Percentiles rank a stretch among this genome's conserved stretches.
These are phyloP conservation scores for Colletotrichum simmondsii DNA, from an alignment of 2,329 filamentous ascomycete genomes.

Conservation along the genomic window DNA sequence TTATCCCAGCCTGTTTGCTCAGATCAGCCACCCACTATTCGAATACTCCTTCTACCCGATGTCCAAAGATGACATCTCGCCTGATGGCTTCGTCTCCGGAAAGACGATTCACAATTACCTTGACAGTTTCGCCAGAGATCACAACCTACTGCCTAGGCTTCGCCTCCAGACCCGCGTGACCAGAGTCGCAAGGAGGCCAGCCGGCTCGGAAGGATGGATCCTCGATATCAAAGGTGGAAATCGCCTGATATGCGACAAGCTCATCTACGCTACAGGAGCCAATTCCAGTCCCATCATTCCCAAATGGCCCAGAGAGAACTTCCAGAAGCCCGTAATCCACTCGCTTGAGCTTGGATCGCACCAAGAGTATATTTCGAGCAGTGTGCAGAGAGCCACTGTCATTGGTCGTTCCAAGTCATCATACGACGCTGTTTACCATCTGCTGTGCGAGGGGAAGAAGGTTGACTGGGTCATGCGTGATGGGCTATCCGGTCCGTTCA, in stretches of 20 bases:
- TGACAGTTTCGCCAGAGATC: not conserved
- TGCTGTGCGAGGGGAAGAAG: slow-evolving; percentile 42
- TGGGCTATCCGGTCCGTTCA: slow-evolving; percentile 42
- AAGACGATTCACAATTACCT: not conserved
- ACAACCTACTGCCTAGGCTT: not conserved
- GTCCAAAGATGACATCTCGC: not conserved
- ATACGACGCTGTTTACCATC: slow-evolving; percentile 45
- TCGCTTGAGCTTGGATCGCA: slow-evolving; percentile 38
- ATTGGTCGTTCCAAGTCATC: slow-evolving; percentile 46
- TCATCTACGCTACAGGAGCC: slow-evolving; percentile 39
- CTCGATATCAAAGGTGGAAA: slow-evolving; percentile 36
- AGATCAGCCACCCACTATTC: not conserved
- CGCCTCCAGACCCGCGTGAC: not conserved
- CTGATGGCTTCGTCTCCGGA: not conserved
- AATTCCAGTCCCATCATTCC: slow-evolving; percentile 39
- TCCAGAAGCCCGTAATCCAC: slow-evolving; percentile 42
- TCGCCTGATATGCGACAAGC: slow-evolving; percentile 36
- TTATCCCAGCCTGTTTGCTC: not conserved
- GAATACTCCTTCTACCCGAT: not conserved
- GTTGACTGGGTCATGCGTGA: slow-evolving; percentile 47
- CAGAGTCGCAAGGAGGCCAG: not conserved
- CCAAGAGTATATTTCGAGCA: not conserved
- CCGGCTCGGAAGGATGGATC: slow-evolving; percentile 37
- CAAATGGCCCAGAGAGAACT: slow-evolving; percentile 35
- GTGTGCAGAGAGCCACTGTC: slow-evolving; percentile 38